Conservation (phyloP, 2,329 filamentous ascomycete genomes). For the Hypoxylon sp. region DNA sequence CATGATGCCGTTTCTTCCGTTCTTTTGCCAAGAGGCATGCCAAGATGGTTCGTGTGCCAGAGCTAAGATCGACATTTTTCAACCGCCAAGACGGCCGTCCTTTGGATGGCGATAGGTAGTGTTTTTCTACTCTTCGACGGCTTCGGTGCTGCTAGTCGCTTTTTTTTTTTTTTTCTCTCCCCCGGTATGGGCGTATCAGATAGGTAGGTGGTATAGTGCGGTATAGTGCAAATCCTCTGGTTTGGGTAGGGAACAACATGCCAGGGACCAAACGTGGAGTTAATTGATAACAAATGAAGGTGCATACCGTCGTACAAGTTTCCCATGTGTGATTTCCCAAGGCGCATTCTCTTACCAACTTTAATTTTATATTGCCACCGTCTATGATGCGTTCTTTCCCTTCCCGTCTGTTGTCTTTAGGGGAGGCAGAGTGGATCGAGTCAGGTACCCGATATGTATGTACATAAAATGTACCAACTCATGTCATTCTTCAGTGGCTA, state of each 20-base stretch:
- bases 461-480: background rate
- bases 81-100: conserved; percentile 36
- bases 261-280: conserved; percentile 12
- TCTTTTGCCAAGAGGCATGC: conserved; percentile 44
- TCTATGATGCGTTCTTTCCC: conserved; percentile 13
- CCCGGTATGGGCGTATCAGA: conserved; percentile 13
- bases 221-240: conserved; percentile 6
- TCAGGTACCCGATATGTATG: background rate
- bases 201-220: conserved; percentile 20
- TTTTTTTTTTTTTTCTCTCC: too few relatives aligned
- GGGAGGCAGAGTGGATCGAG: conserved; percentile 1
- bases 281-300: background rate
- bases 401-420: background rate
- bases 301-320: conserved; percentile 1
- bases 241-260: conserved; percentile 10
- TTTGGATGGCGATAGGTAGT: conserved; percentile 33
- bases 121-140: conserved; percentile 25
- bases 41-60: conserved; percentile 43
- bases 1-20: conserved; percentile 45
- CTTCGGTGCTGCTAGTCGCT: background rate
- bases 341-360: conserved; percentile 4
- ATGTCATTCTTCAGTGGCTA: background rate
- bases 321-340: background rate
- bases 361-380: conserved; percentile 22
- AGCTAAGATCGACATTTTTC: conserved; percentile 41